These are phyloP conservation scores for Lithospermum erythrorhizon DNA, from an alignment of 257 asterid genomes.

Conservation along the genomic window DNA sequence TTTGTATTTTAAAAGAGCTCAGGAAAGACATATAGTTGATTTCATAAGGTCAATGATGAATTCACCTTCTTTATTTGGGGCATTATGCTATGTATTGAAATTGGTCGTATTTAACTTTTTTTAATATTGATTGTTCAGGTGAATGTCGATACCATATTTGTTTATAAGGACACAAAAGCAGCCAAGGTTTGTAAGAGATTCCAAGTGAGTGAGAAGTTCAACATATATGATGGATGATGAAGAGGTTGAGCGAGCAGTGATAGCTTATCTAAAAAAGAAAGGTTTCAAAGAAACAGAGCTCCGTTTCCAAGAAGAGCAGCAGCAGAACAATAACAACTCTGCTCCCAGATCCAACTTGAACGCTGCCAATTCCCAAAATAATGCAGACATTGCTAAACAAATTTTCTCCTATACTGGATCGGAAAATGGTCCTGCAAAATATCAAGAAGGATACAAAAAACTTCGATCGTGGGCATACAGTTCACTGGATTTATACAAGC, in stretches of 20 bases:
- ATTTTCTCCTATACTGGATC: slow-evolving; percentile 54
- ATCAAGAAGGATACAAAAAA: slow-evolving; percentile 77
- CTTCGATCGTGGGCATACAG: slow-evolving; percentile 93
- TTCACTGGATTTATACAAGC: slow-evolving; percentile 91
- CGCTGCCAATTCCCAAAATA: slow-evolving; percentile 46
- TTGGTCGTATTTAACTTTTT: no score
- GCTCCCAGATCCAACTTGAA: slow-evolving; percentile 8
- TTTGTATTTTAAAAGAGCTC: no score
- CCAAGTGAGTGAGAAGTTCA: not conserved
- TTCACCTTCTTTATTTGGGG: not conserved
- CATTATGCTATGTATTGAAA: no score
- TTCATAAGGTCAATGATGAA: not conserved
- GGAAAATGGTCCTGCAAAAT: slow-evolving; percentile 57
- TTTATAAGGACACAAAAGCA: no score
- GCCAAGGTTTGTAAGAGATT: not conserved
- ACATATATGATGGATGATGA: slow-evolving; percentile 60
- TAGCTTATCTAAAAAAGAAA: slow-evolving; percentile 68
- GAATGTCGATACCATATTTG: no score
- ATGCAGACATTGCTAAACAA: slow-evolving; percentile 57
- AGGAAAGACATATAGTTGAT: not conserved
- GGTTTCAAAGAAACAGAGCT: slow-evolving; percentile 84
- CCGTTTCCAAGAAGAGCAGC: slow-evolving; percentile 75
- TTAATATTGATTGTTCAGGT: no score
- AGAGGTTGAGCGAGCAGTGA: slow-evolving; percentile 68
- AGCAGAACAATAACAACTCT: slow-evolving; percentile 36